These are phyloP conservation scores for Penicillium sp. DNA, from an alignment of 2,329 filamentous ascomycete species.

Conservation along the genomic window DNA sequence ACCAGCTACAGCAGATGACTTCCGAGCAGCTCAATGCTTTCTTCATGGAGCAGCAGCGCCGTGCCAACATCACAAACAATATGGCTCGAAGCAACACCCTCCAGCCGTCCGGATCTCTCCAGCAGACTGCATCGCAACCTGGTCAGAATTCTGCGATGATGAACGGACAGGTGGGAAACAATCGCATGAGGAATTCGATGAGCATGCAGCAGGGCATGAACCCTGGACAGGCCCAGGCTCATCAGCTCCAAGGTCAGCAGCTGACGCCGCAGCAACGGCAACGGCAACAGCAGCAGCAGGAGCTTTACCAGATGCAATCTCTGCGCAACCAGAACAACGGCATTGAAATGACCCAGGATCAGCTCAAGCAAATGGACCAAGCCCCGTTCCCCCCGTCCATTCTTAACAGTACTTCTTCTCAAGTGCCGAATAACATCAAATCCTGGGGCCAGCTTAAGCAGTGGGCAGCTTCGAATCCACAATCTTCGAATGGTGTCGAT, in stretches of 20 bases:
- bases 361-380: slow-evolving; percentile 43
- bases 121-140: slow-evolving; percentile 29
- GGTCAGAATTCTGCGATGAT: slow-evolving; percentile 31
- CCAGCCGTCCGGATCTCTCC: slow-evolving; percentile 30
- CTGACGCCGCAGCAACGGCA: slow-evolving; percentile 32
- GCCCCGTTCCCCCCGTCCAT: slow-evolving; percentile 36
- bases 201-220: slow-evolving; percentile 33
- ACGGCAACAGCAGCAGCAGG: slow-evolving; percentile 30
- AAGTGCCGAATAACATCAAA: slow-evolving; percentile 49
- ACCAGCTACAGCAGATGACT: slow-evolving; percentile 34
- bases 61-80: slow-evolving; percentile 29
- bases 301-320: slow-evolving; percentile 31
- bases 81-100: slow-evolving; percentile 30
- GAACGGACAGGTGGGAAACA: slow-evolving; percentile 32
- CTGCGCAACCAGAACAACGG: slow-evolving; percentile 32
- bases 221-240: slow-evolving; percentile 26
- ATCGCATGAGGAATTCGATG: slow-evolving; percentile 35
- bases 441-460: slow-evolving; percentile 56
- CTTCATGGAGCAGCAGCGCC: slow-evolving; percentile 32
- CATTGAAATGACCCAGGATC: slow-evolving; percentile 39
- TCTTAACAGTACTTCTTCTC: slow-evolving; percentile 29
- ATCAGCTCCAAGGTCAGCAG: slow-evolving; percentile 32
- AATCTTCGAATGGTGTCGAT: slow-evolving; percentile 40
- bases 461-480: slow-evolving; percentile 48
- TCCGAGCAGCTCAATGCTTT: slow-evolving; percentile 34